Percentiles rank a stretch among this genome's conserved stretches.
These are phyloP conservation scores for Salix dunnii DNA, from an alignment of 345 rosid species.

Conservation along the genomic window DNA sequence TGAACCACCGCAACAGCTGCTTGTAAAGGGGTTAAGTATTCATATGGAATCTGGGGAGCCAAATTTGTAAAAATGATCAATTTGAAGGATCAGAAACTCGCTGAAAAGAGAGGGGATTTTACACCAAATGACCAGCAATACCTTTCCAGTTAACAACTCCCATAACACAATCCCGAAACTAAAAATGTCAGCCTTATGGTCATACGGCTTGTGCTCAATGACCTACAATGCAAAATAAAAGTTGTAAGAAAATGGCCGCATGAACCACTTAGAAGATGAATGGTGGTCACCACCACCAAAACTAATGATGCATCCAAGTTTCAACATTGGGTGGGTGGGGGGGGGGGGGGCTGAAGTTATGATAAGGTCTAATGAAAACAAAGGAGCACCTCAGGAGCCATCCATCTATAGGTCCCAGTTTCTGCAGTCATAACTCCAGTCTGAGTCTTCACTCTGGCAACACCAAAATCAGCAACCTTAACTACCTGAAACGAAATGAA, in stretches of 20 bases:
- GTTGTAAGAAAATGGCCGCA: conserved; percentile 26
- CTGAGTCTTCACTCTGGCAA: conserved; percentile 87
- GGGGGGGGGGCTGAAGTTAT: no score
- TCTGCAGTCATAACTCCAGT: conserved; percentile 98
- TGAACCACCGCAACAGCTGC: conserved; percentile 99
- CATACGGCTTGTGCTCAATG: conserved; percentile 94
- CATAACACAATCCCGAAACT: conserved; percentile 89
- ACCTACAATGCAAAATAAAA: conserved; percentile 55
- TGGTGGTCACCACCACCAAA: neutral
- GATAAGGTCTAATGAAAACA: neutral
- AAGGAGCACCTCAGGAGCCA: conserved; percentile 91
- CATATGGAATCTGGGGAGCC: conserved; percentile 79
- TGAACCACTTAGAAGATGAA: conserved; percentile 7
- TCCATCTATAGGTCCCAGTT: conserved; percentile 98
- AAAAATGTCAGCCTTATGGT: conserved; percentile 94
- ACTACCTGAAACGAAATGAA: conserved; percentile 54
- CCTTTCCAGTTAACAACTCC: conserved; percentile 96
- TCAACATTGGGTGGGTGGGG: no score
- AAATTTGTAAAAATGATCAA: conserved; percentile 12
- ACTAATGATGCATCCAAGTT: neutral
- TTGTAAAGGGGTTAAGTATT: conserved; percentile 85
- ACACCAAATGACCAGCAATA: conserved; percentile 18
- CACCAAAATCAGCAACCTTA: conserved; percentile 99
- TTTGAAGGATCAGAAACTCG: neutral
- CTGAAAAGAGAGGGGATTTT: neutral